phyloP scores from a whole-genome alignment of 2,329 filamentous ascomycete species.

The Sarocladium oryzae region DNA sequence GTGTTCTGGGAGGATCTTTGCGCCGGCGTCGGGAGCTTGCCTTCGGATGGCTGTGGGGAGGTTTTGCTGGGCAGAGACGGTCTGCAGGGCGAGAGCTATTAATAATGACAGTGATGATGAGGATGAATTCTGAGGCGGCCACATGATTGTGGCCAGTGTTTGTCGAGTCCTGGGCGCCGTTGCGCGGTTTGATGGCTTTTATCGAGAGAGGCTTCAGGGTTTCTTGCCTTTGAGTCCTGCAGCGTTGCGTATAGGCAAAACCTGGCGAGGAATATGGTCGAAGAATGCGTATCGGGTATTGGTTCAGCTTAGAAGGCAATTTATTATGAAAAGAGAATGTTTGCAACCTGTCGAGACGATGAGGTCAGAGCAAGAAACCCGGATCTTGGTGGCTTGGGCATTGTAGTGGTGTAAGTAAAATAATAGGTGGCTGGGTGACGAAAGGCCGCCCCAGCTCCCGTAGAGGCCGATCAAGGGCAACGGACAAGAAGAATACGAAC shows the following conservation, averaged over 20 bases:
- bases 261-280: too few species aligned
- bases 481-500: background rate
- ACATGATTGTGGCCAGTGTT: background rate
- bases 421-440: conserved; percentile 21
- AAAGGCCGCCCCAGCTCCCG: conserved; percentile 10
- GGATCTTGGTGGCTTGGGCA: background rate
- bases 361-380: background rate
- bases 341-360: too few species aligned
- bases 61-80: conserved; percentile 23
- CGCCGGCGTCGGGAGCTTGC: conserved; percentile 62
- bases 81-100: conserved; percentile 36
- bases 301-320: too few species aligned
- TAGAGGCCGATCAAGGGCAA: background rate
- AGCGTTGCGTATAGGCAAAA: background rate
- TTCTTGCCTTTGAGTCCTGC: background rate
- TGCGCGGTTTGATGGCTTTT: too few species aligned
- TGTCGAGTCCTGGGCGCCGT: too few species aligned
- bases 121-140: background rate
- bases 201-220: too few species aligned
- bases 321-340: too few species aligned
- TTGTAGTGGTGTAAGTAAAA: conserved; percentile 15
- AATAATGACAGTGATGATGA: conserved; percentile 36
- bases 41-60: conserved; percentile 61
- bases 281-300: too few species aligned
- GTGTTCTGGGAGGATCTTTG: conserved; percentile 69